phyloP scores from a whole-genome alignment of 2,329 filamentous ascomycete species.

The Diplodia sapinea region DNA sequence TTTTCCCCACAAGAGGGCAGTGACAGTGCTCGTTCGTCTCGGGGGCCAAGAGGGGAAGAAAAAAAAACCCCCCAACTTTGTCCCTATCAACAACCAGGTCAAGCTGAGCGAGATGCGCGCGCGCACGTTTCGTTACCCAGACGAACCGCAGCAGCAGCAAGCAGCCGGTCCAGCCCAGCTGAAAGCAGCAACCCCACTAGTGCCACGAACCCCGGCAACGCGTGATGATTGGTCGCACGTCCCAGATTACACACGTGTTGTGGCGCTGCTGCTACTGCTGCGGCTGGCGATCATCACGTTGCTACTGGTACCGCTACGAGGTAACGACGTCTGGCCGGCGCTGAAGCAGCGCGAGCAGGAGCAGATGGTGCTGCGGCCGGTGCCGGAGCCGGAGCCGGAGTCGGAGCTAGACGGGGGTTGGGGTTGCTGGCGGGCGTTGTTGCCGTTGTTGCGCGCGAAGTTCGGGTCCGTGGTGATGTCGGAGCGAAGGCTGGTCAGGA shows the following conservation, averaged over 20 bases:
- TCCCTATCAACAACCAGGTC: too few species aligned
- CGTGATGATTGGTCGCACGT: not conserved
- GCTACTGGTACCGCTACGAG: not conserved
- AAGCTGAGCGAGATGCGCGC: too few species aligned
- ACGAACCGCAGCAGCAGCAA: too few species aligned
- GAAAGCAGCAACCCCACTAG: not conserved
- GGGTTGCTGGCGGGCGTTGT: not conserved
- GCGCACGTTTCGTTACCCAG: too few species aligned
- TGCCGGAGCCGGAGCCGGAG: not conserved
- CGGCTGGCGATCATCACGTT: not conserved
- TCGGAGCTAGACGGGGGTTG: not conserved
- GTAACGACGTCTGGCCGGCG: too few species aligned
- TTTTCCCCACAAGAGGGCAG: not conserved
- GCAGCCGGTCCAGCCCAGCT: too few species aligned
- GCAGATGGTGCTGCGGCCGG: conserved; percentile 2
- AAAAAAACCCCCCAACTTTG: too few species aligned
- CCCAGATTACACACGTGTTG: not conserved
- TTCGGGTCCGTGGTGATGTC: conserved; percentile 20
- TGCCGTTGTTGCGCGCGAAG: conserved; percentile 19
- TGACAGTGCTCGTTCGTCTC: too few species aligned
- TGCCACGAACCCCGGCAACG: not conserved
- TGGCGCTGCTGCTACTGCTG: not conserved
- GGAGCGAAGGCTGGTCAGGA: conserved; percentile 23
- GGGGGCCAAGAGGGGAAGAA: too few species aligned
- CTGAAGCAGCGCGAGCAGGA: conserved; percentile 23